Evolutionary conservation across 2,329 filamentous ascomycete genomes (phyloP).

Genomic region (Nannizzia gypsea): DNA sequence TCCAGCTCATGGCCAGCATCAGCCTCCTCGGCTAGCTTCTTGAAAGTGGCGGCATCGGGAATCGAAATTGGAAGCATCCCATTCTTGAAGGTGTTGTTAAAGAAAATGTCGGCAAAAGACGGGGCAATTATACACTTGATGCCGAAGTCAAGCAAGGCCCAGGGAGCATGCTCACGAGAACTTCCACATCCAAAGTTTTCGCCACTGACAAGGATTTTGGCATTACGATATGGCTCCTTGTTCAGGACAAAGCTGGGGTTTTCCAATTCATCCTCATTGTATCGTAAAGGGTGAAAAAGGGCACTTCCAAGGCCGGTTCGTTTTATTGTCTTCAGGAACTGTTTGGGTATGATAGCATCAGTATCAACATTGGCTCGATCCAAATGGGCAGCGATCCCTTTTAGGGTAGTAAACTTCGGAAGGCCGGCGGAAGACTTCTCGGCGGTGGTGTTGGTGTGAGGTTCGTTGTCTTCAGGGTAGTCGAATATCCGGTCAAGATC

Average conservation of each 20-base stretch:
- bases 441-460: constrained; percentile 47
- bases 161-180: constrained; percentile 89
- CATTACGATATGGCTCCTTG: constrained; percentile 66
- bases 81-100: constrained; percentile 99
- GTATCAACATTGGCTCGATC: constrained; percentile 89
- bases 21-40: constrained; percentile 64
- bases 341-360: constrained; percentile 98
- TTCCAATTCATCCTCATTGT: constrained; percentile 58
- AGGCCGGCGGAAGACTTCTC: constrained; percentile 50
- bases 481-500: constrained; percentile 54
- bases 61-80: constrained; percentile 88
- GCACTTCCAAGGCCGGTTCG: constrained; percentile 82
- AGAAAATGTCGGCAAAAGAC: constrained; percentile 86
- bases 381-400: constrained; percentile 77
- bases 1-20: constrained; percentile 71
- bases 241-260: constrained; percentile 81
- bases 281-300: constrained; percentile 77
- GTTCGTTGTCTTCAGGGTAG: constrained; percentile 49
- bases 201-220: constrained; percentile 87
- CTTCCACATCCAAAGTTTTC: constrained; percentile 92
- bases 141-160: constrained; percentile 92
- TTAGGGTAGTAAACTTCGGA: constrained; percentile 70
- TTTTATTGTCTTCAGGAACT: constrained; percentile 99
- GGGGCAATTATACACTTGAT: constrained; percentile 89
- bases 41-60: constrained; percentile 52